Base-by-base conservation (phyloP, 2,329 filamentous ascomycete species). In the Thielaviopsis populi region DNA sequence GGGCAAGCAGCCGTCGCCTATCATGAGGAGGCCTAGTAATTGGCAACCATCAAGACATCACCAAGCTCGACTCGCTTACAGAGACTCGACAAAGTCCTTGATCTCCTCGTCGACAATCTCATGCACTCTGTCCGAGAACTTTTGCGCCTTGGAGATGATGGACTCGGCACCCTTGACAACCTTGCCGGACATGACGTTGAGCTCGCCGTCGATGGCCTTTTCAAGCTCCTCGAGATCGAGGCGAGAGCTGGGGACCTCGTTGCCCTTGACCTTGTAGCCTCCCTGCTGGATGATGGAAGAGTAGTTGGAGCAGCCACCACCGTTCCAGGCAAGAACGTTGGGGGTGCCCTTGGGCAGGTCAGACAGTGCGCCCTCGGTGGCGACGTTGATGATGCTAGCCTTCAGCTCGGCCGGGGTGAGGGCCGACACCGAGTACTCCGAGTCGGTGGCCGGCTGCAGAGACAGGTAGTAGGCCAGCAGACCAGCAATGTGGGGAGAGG, bases 311-410 rank as follows among this genome's bases (percentile, higher is more conserved):
- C 84, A 88, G 72, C 94, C 94, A 78, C 91, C 95, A 74, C 95
- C 94, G 83, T 99, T 99, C 92, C 91, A 99, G 75, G 92, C 92
- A 68, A 99, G 90, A 73, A 96, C 81, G 83, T 99, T 99, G 74
- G 85, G 85, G 70, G 95, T 99, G 74, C 89, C 85, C 61, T 79
- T 80, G 68, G 92, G 92, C 62, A 99, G 86, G 71, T 95, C 91
- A 69, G 80, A 81, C 64, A 99, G 85, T 69, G 84, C 83, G 73
- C 81, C 87, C 71, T 84, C 76, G 67, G 94, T 97, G 70, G 87
- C 89, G 70, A 97, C 84, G 69, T 82, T 80, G 73, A 99, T 85
- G 69, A 99, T 79, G 77, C 85, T 87, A 70, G 85, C 81, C 89
- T 99, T 99, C 72, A 99, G 83, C 83, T 96, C 86, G 80, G 89